Evolutionary conservation across 1,284 basidiomycete species (phyloP).

Genomic region (Mycosarcoma mackinlayi): DNA sequence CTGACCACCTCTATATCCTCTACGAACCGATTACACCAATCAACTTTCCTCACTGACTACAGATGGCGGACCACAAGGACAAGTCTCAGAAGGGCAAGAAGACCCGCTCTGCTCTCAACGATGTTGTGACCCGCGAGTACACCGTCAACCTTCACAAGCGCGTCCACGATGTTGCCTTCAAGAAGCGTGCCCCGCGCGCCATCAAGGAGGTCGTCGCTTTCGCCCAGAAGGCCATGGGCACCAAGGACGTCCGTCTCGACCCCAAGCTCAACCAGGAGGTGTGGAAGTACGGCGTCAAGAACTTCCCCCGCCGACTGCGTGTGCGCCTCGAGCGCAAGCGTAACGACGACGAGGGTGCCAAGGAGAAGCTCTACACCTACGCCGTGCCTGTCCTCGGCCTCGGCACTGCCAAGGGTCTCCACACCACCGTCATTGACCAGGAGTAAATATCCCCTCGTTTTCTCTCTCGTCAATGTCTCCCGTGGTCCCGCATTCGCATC

Average conservation of each 20-base stretch:
- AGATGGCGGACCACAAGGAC: constrained; percentile 63
- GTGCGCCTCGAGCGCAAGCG: constrained; percentile 68
- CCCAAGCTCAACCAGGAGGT: constrained; percentile 69
- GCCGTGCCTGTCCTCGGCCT: constrained; percentile 66
- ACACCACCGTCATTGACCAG: constrained; percentile 66
- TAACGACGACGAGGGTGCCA: constrained; percentile 68
- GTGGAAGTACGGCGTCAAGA: constrained; percentile 68
- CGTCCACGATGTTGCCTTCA: constrained; percentile 64
- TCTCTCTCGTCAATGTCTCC: constrained; percentile 23
- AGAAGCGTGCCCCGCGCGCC: constrained; percentile 67
- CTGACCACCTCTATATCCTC: constrained; percentile 14
- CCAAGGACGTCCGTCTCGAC: constrained; percentile 68
- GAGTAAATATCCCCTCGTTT: constrained; percentile 41
- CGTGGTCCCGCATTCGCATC: constrained; percentile 41
- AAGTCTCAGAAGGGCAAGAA: constrained; percentile 67
- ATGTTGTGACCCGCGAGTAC: constrained; percentile 64
- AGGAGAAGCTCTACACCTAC: constrained; percentile 69
- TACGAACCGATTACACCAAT: not conserved
- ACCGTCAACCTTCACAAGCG: constrained; percentile 68
- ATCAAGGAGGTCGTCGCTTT: constrained; percentile 68
- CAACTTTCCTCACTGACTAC: constrained; percentile 7
- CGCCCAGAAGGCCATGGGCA: constrained; percentile 68
- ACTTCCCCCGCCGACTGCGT: constrained; percentile 65
- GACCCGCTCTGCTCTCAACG: constrained; percentile 67
- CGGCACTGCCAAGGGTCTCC: constrained; percentile 66